phyloP scores from a whole-genome alignment of 1,284 basidiomycete species.

The Puccinia polysora region DNA sequence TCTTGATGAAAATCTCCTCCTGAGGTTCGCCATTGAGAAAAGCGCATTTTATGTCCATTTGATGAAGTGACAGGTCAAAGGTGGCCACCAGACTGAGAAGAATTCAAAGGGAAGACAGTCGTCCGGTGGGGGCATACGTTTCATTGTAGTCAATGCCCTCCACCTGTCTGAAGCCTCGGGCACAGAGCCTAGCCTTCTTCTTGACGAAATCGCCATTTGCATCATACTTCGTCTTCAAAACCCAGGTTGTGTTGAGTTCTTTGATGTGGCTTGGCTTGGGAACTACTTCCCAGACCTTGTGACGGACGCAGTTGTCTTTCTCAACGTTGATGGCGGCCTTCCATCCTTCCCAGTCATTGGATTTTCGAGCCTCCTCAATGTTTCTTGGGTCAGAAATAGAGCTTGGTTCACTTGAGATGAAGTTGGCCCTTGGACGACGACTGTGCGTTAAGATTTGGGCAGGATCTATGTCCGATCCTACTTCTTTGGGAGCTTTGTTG shows the following conservation, averaged over 20 bases:
- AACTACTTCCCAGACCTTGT: no score
- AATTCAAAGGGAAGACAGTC: neutral
- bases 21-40: neutral
- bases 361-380: no score
- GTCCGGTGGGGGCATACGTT: slow-evolving; percentile 8
- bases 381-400: no score
- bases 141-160: slow-evolving; percentile 14
- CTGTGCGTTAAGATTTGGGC: no score
- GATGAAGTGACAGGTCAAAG: neutral
- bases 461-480: no score
- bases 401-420: no score
- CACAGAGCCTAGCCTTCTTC: neutral
- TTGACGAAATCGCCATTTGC: neutral
- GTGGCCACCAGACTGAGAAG: neutral
- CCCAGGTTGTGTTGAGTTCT: slow-evolving; percentile 9
- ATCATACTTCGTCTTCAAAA: neutral
- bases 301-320: no score
- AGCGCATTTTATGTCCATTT: slow-evolving; percentile 12
- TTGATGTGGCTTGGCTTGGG: no score
- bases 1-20: slow-evolving; percentile 1
- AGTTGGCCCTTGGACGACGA: no score
- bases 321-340: no score
- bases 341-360: no score
- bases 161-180: neutral
- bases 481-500: no score